Percentiles rank a stretch among this genome's conserved stretches.
Conservation (phyloP, 2,329 filamentous ascomycete species). For the Fusarium sp. region DNA sequence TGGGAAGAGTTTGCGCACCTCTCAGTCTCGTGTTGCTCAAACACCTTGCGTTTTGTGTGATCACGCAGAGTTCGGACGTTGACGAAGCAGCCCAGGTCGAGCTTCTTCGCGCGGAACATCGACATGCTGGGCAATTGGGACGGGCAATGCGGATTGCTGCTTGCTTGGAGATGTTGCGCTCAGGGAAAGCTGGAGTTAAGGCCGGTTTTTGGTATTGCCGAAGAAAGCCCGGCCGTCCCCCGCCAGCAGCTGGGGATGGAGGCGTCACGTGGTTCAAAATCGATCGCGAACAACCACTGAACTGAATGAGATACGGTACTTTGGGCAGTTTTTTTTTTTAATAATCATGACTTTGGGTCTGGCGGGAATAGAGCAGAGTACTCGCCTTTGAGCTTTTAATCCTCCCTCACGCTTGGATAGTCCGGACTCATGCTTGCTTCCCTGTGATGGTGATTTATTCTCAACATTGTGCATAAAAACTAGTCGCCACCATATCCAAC, state of each 20-base stretch:
- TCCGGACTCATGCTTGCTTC: background rate
- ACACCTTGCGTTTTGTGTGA: conserved; percentile 96
- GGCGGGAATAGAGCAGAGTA: background rate
- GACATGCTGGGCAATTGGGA: conserved; percentile 68
- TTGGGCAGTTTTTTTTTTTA: no score
- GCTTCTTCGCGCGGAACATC: conserved; percentile 89
- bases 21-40: conserved; percentile 86
- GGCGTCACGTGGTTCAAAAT: background rate
- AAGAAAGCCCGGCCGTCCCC: conserved; percentile 1
- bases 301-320: background rate
- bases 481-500: background rate
- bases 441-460: background rate
- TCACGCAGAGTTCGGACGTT: conserved; percentile 91
- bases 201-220: conserved; percentile 23
- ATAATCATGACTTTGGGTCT: no score
- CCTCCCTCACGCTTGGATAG: background rate
- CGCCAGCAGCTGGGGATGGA: background rate
- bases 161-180: conserved; percentile 23
- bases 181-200: conserved; percentile 13
- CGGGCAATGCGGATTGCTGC: conserved; percentile 29
- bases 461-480: background rate
- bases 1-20: conserved; percentile 67
- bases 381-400: background rate
- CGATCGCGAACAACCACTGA: background rate
- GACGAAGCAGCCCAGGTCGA: conserved; percentile 88